Evolutionary conservation across 1,284 basidiomycete genomes (phyloP).

Genomic region (Sphaerobolus stellatus): DNA sequence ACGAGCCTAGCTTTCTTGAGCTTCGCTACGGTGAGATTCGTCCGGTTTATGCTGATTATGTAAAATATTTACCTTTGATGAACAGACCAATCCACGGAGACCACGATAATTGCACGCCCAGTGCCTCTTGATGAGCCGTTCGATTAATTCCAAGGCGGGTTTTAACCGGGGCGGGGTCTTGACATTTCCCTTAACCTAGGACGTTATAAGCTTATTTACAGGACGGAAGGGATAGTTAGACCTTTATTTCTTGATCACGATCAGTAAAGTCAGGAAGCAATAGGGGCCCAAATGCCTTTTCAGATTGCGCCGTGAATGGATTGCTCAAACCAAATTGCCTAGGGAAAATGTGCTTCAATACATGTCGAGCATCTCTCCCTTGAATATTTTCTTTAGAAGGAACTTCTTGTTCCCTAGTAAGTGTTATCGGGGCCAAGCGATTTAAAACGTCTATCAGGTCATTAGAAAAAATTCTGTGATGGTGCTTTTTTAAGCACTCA

Average conservation of each 20-base stretch:
- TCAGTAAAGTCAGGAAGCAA: conserved; percentile 55
- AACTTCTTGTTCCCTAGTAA: not conserved
- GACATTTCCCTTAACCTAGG: conserved; percentile 44
- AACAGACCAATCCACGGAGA: conserved; percentile 65
- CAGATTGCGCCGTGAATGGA: conserved; percentile 43
- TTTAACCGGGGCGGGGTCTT: conserved; percentile 77
- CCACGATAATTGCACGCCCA: conserved; percentile 68
- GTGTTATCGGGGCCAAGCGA: conserved; percentile 31
- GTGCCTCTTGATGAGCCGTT: conserved; percentile 68
- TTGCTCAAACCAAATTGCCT: conserved; percentile 69
- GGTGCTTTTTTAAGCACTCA: conserved; percentile 32
- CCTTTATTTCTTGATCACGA: conserved; percentile 73
- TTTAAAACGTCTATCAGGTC: conserved; percentile 61
- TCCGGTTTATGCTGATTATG: conserved; percentile 4
- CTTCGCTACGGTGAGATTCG: conserved; percentile 3
- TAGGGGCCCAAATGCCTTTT: conserved; percentile 19
- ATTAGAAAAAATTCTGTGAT: not conserved
- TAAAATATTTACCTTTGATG: conserved; percentile 60
- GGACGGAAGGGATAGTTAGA: conserved; percentile 25
- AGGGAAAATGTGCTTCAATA: conserved; percentile 83
- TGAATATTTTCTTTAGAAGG: conserved; percentile 26
- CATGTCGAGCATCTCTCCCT: conserved; percentile 53
- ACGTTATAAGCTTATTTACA: conserved; percentile 13
- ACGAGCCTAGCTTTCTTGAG: conserved; percentile 30
- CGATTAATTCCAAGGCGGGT: conserved; percentile 50